Evolutionary conservation across 2,329 filamentous ascomycete genomes (phyloP), one percentile per base, ranked within the genome.

Genomic region (Hymenoscyphus occultus): DNA sequence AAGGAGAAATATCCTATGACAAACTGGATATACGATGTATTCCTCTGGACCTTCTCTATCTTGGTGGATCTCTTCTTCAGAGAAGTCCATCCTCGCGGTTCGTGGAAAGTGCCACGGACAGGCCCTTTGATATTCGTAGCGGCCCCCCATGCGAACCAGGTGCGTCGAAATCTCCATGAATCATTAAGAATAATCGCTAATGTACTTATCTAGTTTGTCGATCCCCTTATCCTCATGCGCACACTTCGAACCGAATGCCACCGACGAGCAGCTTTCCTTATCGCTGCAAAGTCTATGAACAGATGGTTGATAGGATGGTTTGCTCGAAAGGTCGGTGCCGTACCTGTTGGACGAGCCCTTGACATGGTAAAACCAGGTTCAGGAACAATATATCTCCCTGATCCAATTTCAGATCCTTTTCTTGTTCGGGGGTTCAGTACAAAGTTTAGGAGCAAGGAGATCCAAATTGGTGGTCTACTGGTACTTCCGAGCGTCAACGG

Each of bases 41-140:
- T 93, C 74, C 82, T 93, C 39, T 92, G 90, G 84, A 83, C 83
- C 59, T 90, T 93, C 76, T 90, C 89, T 54, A 86, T 98, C 69
- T 83, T 98, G 61, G 88, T 96, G 70, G 95, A 99, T 78, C 87
- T 97, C 71, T 99, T 99, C 86, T 99, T 99, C 82, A 90, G 95
- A 71, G 95, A 99, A 79, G 92, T 99, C 16, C 93, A 98, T 76
- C 95, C 95, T 13, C 86, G 95, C 70, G 93, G 93, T 71, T 92
- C 93, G 68, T 99, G 95, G 93, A 94, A 93, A 78, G 91, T 99
- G 56, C 95, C 95, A 56, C 88, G 90, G 73, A 85, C 87, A 68
- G 95, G 93, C 0, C 93, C 95, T 0, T 86, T 99, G 68, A 91
- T 99, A 66, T 95, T 99, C 74, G 95, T 99, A 71, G 95, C 93